Evolutionary conservation across 2,329 filamentous ascomycete species (phyloP).

Genomic region (Aspergillus sp.): DNA sequence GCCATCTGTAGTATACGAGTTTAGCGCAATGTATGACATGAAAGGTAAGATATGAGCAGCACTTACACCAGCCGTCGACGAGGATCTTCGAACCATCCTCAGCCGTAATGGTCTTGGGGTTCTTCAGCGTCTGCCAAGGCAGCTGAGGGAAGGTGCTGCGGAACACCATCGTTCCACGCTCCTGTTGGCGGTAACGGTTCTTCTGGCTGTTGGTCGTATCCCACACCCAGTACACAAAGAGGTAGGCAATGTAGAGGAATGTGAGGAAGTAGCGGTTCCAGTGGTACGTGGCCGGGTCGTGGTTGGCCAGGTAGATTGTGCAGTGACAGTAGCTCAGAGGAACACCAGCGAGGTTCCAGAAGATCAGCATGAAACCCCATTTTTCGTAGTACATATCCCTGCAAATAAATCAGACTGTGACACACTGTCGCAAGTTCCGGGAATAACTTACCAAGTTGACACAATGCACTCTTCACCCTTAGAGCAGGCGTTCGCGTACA

Average conservation of each 20-base stretch:
- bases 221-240: constrained; percentile 88
- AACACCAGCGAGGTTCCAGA: constrained; percentile 94
- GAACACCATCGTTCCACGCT: constrained; percentile 68
- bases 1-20: constrained; percentile 53
- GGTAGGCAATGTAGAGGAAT: constrained; percentile 68
- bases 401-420: constrained; percentile 16
- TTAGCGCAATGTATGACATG: background rate
- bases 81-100: constrained; percentile 74
- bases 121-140: constrained; percentile 81
- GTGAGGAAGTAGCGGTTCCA: constrained; percentile 71
- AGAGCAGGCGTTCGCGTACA: constrained; percentile 88
- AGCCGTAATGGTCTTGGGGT: constrained; percentile 76
- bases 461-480: constrained; percentile 92
- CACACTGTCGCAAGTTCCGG: no score
- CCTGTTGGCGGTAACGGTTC: constrained; percentile 82
- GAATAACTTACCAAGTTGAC: constrained; percentile 69
- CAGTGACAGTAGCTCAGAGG: constrained; percentile 92
- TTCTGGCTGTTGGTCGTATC: constrained; percentile 92
- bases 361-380: constrained; percentile 96
- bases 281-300: constrained; percentile 73
- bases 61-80: constrained; percentile 79
- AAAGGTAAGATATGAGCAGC: background rate
- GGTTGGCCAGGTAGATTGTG: constrained; percentile 85
- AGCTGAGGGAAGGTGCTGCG: constrained; percentile 86
- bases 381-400: constrained; percentile 97